These are phyloP conservation scores for Yamadazyma takamatsuzukensis DNA, from an alignment of 805 yeast genomes.

Conservation along the genomic window DNA sequence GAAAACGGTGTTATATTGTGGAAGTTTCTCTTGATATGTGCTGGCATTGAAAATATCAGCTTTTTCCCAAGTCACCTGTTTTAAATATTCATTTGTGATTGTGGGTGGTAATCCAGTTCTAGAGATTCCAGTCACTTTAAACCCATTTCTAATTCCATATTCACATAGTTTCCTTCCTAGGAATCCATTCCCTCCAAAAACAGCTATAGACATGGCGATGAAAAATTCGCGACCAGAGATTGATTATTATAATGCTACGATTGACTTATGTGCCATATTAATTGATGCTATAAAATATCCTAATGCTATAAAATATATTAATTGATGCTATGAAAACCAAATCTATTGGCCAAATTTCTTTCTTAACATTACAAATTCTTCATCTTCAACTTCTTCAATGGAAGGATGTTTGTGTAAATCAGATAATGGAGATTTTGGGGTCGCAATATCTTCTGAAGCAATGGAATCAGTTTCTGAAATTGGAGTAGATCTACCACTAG, in stretches of 20 bases:
- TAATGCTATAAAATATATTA: too few relatives aligned
- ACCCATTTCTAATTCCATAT: conserved; percentile 59
- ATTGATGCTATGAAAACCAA: not conserved
- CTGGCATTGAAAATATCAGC: conserved; percentile 69
- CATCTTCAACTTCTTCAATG: conserved; percentile 31
- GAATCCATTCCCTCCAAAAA: conserved; percentile 89
- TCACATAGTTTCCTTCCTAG: conserved; percentile 68
- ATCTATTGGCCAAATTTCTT: conserved; percentile 30
- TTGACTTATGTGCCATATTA: too few relatives aligned
- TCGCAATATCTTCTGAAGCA: conserved; percentile 7
- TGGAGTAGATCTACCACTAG: conserved; percentile 11
- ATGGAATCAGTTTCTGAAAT: conserved; percentile 6
- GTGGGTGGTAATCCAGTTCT: conserved; percentile 51
- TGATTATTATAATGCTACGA: too few relatives aligned
- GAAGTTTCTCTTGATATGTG: conserved; percentile 47
- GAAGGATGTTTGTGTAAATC: conserved; percentile 25
- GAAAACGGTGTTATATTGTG: conserved; percentile 62
- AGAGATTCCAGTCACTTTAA: conserved; percentile 65
- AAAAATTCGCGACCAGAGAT: too few relatives aligned
- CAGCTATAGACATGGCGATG: conserved; percentile 43
- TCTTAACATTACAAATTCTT: conserved; percentile 36
- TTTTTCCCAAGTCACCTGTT: conserved; percentile 58
- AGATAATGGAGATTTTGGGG: conserved; percentile 9
- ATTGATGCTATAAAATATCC: too few relatives aligned
- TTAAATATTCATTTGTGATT: conserved; percentile 48